A percentile compares a stretch with the other conserved stretches of the same genome.
phyloP scores from a whole-genome alignment of 139 green algal species.

The Medakamo hakoo region DNA sequence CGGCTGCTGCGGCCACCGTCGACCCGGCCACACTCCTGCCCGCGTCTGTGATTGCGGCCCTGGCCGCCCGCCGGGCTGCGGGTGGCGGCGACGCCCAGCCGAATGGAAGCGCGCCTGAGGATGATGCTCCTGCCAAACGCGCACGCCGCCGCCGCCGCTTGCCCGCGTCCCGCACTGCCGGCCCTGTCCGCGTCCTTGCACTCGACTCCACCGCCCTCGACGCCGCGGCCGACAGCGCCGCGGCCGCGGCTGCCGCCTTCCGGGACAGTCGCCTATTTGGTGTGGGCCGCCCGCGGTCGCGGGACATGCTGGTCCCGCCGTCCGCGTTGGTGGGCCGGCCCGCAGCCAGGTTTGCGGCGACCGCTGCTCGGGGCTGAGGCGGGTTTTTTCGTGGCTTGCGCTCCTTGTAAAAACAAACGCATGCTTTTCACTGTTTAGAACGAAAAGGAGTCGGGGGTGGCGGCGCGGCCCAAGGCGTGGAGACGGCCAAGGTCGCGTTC shows the following conservation, averaged over 20 bases:
- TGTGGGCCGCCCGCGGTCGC: background rate
- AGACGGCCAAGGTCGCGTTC: too few species aligned
- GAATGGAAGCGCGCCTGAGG: too few species aligned
- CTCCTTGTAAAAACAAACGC: too few species aligned
- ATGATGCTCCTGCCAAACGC: too few species aligned
- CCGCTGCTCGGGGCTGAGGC: background rate
- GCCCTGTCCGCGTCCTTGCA: background rate
- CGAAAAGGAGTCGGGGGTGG: too few species aligned
- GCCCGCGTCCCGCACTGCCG: background rate
- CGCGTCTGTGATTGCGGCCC: background rate
- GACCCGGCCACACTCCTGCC: background rate
- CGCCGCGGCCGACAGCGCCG: background rate
- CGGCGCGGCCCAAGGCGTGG: too few species aligned
- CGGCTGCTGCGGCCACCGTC: too few species aligned
- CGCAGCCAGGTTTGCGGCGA: background rate
- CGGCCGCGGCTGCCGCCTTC: background rate
- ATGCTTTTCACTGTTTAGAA: too few species aligned
- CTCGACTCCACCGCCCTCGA: background rate
- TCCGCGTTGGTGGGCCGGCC: background rate
- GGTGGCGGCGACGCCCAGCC: too few species aligned
- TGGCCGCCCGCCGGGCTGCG: background rate
- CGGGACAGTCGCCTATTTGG: background rate
- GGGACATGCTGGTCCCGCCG: background rate
- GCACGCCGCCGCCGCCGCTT: too few species aligned
- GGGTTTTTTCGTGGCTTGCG: background rate